Conservation (phyloP, 176 grass and related monocot species). For the Phoenix roebelenii region DNA sequence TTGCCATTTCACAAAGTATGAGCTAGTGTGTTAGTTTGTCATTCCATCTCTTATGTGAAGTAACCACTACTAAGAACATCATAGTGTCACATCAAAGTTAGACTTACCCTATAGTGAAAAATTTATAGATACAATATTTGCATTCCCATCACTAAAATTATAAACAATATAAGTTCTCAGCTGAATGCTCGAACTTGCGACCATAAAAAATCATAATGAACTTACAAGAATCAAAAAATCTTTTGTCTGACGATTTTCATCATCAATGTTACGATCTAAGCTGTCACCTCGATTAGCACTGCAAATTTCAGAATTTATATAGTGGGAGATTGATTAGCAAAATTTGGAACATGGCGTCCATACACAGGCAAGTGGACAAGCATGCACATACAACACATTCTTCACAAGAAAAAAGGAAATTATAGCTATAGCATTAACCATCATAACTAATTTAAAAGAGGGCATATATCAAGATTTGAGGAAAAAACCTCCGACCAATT, state of each 20-base stretch:
- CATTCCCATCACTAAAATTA: no score
- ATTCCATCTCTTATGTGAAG: no score
- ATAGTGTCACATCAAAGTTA: no score
- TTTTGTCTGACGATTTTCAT: conserved; percentile 66
- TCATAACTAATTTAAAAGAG: no score
- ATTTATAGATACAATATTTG: no score
- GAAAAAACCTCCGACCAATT: conserved; percentile 88
- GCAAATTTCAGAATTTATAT: conserved; percentile 26
- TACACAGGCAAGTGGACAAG: not conserved
- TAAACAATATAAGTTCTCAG: no score
- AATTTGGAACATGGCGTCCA: not conserved
- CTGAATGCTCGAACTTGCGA: no score
- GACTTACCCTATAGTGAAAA: no score
- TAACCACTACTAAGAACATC: no score
- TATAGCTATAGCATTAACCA: not conserved
- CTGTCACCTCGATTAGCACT: conserved; percentile 98
- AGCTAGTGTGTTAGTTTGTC: no score
- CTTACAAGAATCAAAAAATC: conserved; percentile 98
- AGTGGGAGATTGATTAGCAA: not conserved
- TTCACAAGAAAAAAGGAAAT: not conserved
- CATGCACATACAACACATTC: not conserved
- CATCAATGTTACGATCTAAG: conserved; percentile 88
- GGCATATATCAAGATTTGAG: not conserved
- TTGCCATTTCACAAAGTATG: no score
- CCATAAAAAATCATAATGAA: not conserved